These are phyloP conservation scores for Bruguiera parviflora DNA, from an alignment of 345 rosid species.

Conservation along the genomic window DNA sequence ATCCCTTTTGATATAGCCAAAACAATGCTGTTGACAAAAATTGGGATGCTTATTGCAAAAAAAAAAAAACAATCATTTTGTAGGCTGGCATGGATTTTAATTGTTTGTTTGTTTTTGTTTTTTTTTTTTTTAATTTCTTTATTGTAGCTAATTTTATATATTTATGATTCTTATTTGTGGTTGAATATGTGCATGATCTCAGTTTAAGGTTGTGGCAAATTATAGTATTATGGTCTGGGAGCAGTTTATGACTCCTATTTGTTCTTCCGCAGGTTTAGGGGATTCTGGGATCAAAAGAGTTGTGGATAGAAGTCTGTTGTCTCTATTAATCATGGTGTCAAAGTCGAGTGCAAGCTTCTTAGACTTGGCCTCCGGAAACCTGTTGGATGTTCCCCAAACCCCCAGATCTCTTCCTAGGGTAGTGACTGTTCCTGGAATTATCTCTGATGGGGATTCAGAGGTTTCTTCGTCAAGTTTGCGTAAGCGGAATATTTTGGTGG, in stretches of 20 bases:
- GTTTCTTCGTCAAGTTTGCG: conserved; percentile 37
- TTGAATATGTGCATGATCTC: not conserved
- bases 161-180: not conserved
- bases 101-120: no score
- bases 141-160: not conserved
- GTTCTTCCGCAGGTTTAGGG: conserved; percentile 19
- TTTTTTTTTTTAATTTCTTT: not conserved
- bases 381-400: conserved; percentile 56
- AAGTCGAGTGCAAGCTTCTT: conserved; percentile 51
- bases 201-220: not conserved
- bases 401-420: conserved; percentile 67
- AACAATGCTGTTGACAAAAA: not conserved
- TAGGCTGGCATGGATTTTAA: no score
- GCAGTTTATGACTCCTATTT: not conserved
- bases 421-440: conserved; percentile 68
- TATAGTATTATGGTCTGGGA: not conserved
- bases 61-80: no score
- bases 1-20: not conserved
- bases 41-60: no score
- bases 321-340: conserved; percentile 47
- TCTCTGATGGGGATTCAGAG: conserved; percentile 63
- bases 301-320: conserved; percentile 16
- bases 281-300: conserved; percentile 2
- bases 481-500: conserved; percentile 22
- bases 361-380: conserved; percentile 56